phyloP scores from a whole-genome alignment of 2,329 filamentous ascomycete genomes.

The Alternaria burnsii region DNA sequence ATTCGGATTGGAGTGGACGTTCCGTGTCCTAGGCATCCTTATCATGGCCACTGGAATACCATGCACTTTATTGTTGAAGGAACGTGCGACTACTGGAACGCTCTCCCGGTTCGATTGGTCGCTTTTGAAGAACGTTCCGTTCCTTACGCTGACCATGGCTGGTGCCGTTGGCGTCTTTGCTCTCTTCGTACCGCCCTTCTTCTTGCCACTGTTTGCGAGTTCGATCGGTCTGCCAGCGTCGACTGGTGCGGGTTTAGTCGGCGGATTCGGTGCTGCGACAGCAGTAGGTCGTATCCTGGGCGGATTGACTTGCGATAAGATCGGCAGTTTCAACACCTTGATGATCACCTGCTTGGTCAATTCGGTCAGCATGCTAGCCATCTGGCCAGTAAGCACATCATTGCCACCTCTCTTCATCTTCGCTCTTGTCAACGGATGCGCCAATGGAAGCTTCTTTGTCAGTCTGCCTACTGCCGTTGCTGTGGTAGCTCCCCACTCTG shows the following conservation, averaged over 20 bases:
- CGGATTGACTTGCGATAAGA: slow-evolving; percentile 39
- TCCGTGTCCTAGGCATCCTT: background rate
- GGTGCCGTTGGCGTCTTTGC: slow-evolving; percentile 38
- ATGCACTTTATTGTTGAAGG: slow-evolving; percentile 33
- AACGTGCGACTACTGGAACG: slow-evolving; percentile 33
- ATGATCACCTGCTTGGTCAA: slow-evolving; percentile 37
- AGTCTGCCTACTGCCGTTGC: slow-evolving; percentile 39
- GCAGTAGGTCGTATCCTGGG: slow-evolving; percentile 37
- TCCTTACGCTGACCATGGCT: slow-evolving; percentile 38
- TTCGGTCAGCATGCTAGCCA: slow-evolving; percentile 40
- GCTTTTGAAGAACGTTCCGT: slow-evolving; percentile 25
- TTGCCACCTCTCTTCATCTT: slow-evolving; percentile 35
- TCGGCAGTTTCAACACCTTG: slow-evolving; percentile 44
- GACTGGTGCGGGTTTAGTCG: slow-evolving; percentile 22
- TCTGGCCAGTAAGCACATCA: slow-evolving; percentile 38
- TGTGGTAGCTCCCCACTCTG: background rate
- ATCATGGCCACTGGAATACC: slow-evolving; percentile 32
- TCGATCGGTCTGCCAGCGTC: background rate
- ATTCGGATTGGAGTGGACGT: slow-evolving; percentile 28
- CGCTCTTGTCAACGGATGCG: slow-evolving; percentile 37
- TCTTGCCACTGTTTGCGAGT: background rate
- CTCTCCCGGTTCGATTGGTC: slow-evolving; percentile 37
- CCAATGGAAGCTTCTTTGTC: slow-evolving; percentile 41
- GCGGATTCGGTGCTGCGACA: slow-evolving; percentile 39
- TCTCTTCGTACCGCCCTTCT: slow-evolving; percentile 33